Percentiles rank a stretch among this genome's conserved stretches.
Evolutionary conservation across 2,329 filamentous ascomycete species (phyloP).

Genomic region (Graphilbum ipis-grandicollis): DNA sequence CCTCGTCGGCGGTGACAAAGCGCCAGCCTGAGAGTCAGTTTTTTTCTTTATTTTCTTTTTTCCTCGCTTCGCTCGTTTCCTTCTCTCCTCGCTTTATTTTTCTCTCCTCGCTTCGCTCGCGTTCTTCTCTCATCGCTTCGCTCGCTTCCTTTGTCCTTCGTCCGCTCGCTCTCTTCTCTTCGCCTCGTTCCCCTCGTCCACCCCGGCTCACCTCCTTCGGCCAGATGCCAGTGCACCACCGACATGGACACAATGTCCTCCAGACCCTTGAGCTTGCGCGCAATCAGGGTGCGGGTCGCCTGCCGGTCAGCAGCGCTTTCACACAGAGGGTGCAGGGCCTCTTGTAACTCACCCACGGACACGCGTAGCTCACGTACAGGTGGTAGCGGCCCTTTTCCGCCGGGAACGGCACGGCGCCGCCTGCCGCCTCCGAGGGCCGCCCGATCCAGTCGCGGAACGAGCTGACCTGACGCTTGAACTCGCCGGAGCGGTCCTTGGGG

Average conservation of each 20-base stretch:
- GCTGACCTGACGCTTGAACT: conserved; percentile 81
- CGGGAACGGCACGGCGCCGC: conserved; percentile 52
- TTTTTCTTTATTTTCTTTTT: too few species aligned
- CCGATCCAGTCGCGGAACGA: conserved; percentile 63
- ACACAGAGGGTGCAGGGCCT: too few species aligned
- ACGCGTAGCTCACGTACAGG: conserved; percentile 86
- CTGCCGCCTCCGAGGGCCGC: conserved; percentile 42
- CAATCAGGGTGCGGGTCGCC: conserved; percentile 75
- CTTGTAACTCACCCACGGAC: conserved; percentile 66
- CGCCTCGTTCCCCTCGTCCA: too few species aligned
- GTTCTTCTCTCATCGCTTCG: too few species aligned
- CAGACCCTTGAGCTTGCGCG: conserved; percentile 77
- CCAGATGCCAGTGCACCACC: conserved; percentile 86
- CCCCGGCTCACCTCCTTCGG: conserved; percentile 28
- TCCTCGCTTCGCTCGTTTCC: too few species aligned
- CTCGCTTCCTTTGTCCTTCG: too few species aligned
- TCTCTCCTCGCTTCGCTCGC: too few species aligned
- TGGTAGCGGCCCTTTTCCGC: conserved; percentile 85
- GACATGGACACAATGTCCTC: conserved; percentile 68
- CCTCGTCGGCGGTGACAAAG: conserved; percentile 52
- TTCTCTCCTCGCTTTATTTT: too few species aligned
- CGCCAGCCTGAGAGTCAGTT: conserved; percentile 56
- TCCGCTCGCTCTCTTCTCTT: too few species aligned
- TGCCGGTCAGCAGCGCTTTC: conserved; percentile 6
- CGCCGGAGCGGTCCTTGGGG: conserved; percentile 60